Base-by-base conservation (phyloP, 139 green algal genomes). In the Tetratostichococcus sp. region DNA sequence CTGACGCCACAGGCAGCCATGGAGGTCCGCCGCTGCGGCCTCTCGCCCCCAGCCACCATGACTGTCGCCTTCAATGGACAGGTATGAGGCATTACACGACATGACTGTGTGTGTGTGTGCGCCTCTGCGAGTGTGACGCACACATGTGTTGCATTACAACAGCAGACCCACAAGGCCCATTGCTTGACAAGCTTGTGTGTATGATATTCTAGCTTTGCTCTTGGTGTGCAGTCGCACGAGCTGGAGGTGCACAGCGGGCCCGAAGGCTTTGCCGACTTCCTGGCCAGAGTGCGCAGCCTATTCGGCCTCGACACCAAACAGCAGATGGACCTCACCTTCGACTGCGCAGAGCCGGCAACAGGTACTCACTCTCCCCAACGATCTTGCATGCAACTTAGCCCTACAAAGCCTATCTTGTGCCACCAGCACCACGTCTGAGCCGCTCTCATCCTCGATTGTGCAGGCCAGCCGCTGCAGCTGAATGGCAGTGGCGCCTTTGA, bases 381-480 rank as follows among this genome's bases (percentile, higher is more conserved):
- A n/a, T n/a, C n/a, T n/a, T n/a, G n/a, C n/a, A n/a, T n/a, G n/a
- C n/a, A n/a, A n/a, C n/a, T n/a, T n/a, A n/a, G n/a, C 25, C n/a
- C n/a, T n/a, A n/a, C n/a, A n/a, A n/a, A n/a, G n/a, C n/a, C n/a
- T n/a, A n/a, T n/a, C n/a, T n/a, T n/a, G n/a, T n/a, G n/a, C n/a
- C n/a, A n/a, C n/a, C n/a, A n/a, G n/a, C n/a, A n/a, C n/a, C n/a
- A n/a, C n/a, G n/a, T n/a, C n/a, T n/a, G n/a, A n/a, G n/a, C n/a
- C n/a, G n/a, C n/a, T n/a, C n/a, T n/a, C n/a, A n/a, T n/a, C n/a
- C n/a, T n/a, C n/a, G n/a, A n/a, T n/a, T n/a, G n/a, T n/a, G 25
- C 73, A 88, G 80, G 82, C 50, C 73, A 78, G 32, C 75, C 82
- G 75, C 69, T 88, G 33, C 82, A 84, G 70, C 80, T 90, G 35